Conservation (phyloP, 352 stramenopile genomes). For the Globisporangium cylindrosporum region DNA sequence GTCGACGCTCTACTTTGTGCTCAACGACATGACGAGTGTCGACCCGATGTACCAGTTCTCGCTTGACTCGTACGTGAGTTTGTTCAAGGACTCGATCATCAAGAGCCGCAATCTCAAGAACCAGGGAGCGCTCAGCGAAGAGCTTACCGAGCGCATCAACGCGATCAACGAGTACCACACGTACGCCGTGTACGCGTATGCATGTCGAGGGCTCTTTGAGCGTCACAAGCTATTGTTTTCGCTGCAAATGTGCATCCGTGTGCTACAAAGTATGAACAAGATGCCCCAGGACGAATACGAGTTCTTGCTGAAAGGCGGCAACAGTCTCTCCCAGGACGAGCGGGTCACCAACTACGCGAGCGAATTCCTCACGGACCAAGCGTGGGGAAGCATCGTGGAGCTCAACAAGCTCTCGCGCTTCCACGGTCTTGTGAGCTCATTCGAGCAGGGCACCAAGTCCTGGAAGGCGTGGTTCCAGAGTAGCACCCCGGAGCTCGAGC, state of each 20-base stretch:
- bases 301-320: conserved; percentile 92
- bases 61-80: conserved; percentile 91
- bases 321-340: conserved; percentile 56
- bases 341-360: conserved; percentile 79
- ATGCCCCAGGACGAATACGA: conserved; percentile 92
- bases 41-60: conserved; percentile 98
- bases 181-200: conserved; percentile 94
- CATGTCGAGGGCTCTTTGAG: conserved; percentile 95
- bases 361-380: conserved; percentile 81
- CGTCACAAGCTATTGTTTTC: conserved; percentile 96
- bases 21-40: conserved; percentile 94
- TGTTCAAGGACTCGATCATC: conserved; percentile 94
- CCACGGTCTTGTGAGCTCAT: conserved; percentile 85
- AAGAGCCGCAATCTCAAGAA: conserved; percentile 82
- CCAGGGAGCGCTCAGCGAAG: conserved; percentile 73
- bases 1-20: conserved; percentile 94
- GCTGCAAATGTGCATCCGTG: conserved; percentile 92
- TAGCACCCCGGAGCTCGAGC: conserved; percentile 87
- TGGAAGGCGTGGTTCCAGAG: conserved; percentile 88
- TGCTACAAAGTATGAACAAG: conserved; percentile 90
- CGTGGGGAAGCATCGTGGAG: conserved; percentile 91
- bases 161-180: conserved; percentile 96
- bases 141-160: conserved; percentile 85
- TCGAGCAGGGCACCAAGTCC: conserved; percentile 84
- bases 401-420: conserved; percentile 89